A percentile compares a stretch with the other conserved stretches of the same genome.
Conservation (phyloP, 176 grass and related monocot species). For the Cenchrus fungigraminus region DNA sequence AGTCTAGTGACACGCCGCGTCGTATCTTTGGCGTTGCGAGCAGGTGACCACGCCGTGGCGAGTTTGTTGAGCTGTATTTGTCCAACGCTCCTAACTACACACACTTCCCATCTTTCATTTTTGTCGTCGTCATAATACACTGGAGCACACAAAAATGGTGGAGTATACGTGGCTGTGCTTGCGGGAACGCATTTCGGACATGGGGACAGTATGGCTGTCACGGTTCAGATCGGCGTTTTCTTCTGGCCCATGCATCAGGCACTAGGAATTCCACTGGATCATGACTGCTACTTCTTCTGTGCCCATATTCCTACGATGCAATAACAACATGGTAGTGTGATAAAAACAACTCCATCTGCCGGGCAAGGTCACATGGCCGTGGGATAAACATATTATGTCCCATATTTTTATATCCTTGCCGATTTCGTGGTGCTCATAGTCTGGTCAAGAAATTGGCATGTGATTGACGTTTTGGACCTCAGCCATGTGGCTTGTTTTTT, state of each 20-base stretch:
- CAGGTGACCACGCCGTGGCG: no score
- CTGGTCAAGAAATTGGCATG: conserved; percentile 21
- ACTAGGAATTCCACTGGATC: neutral
- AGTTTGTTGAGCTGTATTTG: no score
- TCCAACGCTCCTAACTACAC: no score
- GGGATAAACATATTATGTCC: neutral
- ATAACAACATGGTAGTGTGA: neutral
- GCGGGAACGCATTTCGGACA: no score
- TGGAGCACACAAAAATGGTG: no score
- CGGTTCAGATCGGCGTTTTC: no score
- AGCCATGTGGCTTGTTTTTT: conserved; percentile 3
- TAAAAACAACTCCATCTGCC: neutral
- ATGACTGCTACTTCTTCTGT: neutral
- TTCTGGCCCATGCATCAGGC: neutral
- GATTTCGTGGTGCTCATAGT: neutral
- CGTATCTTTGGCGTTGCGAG: no score
- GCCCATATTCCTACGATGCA: conserved; percentile 17
- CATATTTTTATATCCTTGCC: neutral
- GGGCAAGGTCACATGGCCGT: conserved; percentile 19
- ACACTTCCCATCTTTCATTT: no score
- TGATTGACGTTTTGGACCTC: conserved; percentile 32
- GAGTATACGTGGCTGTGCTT: no score
- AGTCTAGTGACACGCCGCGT: no score
- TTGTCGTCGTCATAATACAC: no score
- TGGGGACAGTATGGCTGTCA: no score